A percentile compares a stretch with the other conserved stretches of the same genome.
phyloP scores from a whole-genome alignment of 306 rosid genomes.

The Cercis canadensis region DNA sequence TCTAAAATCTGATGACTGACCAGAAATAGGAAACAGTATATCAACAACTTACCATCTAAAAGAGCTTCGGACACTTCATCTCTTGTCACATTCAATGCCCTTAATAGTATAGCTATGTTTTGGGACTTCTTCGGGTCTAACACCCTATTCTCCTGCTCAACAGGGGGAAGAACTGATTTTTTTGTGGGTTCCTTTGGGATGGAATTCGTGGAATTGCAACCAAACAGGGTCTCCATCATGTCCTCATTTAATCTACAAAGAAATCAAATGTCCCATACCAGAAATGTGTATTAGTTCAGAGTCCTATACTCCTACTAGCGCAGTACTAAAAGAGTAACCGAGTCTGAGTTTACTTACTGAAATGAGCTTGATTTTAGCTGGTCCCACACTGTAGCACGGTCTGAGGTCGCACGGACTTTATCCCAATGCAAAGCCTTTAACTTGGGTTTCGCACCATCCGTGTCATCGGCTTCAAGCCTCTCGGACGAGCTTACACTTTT shows the following conservation, averaged over 20 bases:
- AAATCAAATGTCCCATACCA: constrained; percentile 15
- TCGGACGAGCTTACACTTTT: constrained; percentile 48
- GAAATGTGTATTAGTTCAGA: constrained; percentile 17
- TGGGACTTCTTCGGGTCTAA: constrained; percentile 97
- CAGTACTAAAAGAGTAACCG: constrained; percentile 1
- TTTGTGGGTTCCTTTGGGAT: constrained; percentile 66
- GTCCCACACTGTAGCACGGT: constrained; percentile 97
- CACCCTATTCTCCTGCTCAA: constrained; percentile 77
- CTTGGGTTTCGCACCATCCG: constrained; percentile 78
- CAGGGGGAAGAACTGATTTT: constrained; percentile 75
- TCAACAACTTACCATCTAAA: constrained; percentile 68
- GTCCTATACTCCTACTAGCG: background rate
- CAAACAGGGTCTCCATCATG: constrained; percentile 96
- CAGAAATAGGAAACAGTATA: constrained; percentile 11
- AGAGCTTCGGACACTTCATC: constrained; percentile 97
- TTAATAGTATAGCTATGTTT: constrained; percentile 86
- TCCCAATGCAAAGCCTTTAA: constrained; percentile 97
- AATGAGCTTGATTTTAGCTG: constrained; percentile 95
- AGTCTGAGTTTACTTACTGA: constrained; percentile 63
- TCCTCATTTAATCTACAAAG: constrained; percentile 83
- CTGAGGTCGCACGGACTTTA: constrained; percentile 95
- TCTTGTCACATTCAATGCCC: constrained; percentile 91
- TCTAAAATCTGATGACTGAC: constrained; percentile 25
- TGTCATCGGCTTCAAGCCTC: constrained; percentile 65
- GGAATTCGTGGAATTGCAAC: constrained; percentile 64